Conservation (phyloP, 129 eudicot genomes). For the Chrysanthemum lavandulifolium region DNA sequence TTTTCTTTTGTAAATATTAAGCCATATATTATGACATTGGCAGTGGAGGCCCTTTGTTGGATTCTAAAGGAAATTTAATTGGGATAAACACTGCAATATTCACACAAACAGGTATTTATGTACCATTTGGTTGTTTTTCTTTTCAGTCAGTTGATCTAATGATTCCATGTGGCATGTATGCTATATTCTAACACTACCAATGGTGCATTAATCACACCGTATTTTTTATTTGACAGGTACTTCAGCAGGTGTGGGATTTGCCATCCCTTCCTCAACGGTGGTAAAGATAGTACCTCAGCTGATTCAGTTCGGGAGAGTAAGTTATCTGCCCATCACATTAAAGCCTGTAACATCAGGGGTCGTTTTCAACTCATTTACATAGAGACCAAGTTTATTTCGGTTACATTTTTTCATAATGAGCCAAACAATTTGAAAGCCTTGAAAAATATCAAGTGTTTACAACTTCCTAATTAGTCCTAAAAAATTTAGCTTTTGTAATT, state of each 20-base stretch:
- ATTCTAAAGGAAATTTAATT: conserved; percentile 86
- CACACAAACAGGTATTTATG: conserved; percentile 75
- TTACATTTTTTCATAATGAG: no score
- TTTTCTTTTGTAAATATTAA: neutral
- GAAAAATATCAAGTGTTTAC: no score
- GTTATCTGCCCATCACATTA: conserved; percentile 18
- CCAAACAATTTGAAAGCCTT: no score
- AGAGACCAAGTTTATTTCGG: no score
- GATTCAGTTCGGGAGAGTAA: conserved; percentile 83
- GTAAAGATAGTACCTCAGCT: conserved; percentile 78
- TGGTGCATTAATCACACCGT: neutral
- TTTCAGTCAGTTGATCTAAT: neutral
- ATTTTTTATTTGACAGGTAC: conserved; percentile 57
- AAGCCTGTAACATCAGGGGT: no score
- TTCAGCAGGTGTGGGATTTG: conserved; percentile 97
- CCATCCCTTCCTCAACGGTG: conserved; percentile 92
- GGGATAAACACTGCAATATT: conserved; percentile 97
- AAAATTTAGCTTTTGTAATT: no score
- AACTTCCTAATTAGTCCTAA: no score
- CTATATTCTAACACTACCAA: neutral
- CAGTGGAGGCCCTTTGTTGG: conserved; percentile 97
- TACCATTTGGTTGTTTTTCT: neutral
- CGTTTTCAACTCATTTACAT: no score
- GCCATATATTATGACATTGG: conserved; percentile 18
- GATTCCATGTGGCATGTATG: neutral